Evolutionary conservation across 2,329 filamentous ascomycete species (phyloP), one percentile per base, ranked within the genome.

Genomic region (Nakataea oryzae): DNA sequence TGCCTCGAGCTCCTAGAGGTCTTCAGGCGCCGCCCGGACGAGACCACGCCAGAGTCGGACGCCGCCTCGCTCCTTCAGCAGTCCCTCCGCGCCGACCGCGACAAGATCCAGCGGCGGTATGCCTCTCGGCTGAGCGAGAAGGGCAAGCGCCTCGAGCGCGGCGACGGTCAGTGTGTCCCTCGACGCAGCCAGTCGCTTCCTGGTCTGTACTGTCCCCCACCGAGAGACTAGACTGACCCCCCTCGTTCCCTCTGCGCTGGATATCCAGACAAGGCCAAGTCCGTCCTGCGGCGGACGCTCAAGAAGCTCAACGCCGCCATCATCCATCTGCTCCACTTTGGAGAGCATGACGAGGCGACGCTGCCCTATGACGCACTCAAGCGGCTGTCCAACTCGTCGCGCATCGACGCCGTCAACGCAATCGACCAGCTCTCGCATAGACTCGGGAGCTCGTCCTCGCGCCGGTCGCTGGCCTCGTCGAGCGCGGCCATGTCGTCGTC

Each of bases 361-460:
- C 66, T 81, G 55, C 78, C 81, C 69, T 81, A 79, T 64, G 72
- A 74, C 29, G 78, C 77, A 2, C 73, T 84, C 30, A 70, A 77
- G 63, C 73, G 75, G 7, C 67, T 83, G 30, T 83, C 80, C 3
- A 77, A 76, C 63, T 69, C 75, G 3, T 81, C 79, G 0, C 73
- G 79, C 29, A 63, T 74, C n/a, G 78, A 81, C 59, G 78, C 80
- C 1, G 74, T 83, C 63, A 72, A 73, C 62, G 73, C 80, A 9
- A 82, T 84, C 61, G 74, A 79, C 60, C 73, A 74, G 21, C 70
- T 83, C 29, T 81, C 80, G 2, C 70, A 66, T 29, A 67, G 73
- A 3, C 64, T 74, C 27, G 64, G 65, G n/a, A 65, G 66, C 61
- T 64, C 68, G 54, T 67, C 70, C 4, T 64, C 64, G 9, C 61